A percentile compares a stretch with the other conserved stretches of the same genome.
Evolutionary conservation across 495 filamentous ascomycete genomes (phyloP).

Genomic region (Hypoxylon trugodes): DNA sequence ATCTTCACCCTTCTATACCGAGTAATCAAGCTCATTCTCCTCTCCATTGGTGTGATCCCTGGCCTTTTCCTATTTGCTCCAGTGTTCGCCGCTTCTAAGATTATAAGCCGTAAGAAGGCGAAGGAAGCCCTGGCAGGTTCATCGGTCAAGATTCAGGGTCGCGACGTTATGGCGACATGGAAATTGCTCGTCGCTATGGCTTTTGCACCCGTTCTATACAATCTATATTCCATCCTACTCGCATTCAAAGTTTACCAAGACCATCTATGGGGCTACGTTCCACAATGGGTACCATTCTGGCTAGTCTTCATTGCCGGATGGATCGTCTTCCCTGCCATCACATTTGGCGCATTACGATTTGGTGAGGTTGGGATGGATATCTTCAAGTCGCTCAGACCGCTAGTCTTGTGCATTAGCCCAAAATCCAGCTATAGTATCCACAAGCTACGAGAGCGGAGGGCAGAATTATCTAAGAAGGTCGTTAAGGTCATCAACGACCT

Average conservation of each 20-base stretch:
- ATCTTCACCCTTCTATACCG: conserved; percentile 82
- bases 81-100: conserved; percentile 88
- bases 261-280: conserved; percentile 79
- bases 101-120: conserved; percentile 91
- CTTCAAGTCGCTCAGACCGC: conserved; percentile 88
- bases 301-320: conserved; percentile 74
- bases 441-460: conserved; percentile 77
- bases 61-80: conserved; percentile 88
- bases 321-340: conserved; percentile 85
- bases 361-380: conserved; percentile 99
- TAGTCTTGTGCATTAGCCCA: conserved; percentile 88
- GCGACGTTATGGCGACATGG: conserved; percentile 98
- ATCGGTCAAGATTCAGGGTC: conserved; percentile 90
- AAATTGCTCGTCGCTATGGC: conserved; percentile 93
- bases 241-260: conserved; percentile 82
- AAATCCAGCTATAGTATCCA: conserved; percentile 83
- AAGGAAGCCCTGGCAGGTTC: conserved; percentile 90
- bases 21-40: conserved; percentile 73
- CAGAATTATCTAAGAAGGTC: conserved; percentile 78
- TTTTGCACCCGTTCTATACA: conserved; percentile 86
- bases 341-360: conserved; percentile 92
- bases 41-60: conserved; percentile 84
- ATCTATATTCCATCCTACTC: conserved; percentile 76
- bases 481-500: conserved; percentile 93
- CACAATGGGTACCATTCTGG: conserved; percentile 83